Conservation (phyloP, 139 green algal genomes). For the Tetradesmus obliquus region DNA sequence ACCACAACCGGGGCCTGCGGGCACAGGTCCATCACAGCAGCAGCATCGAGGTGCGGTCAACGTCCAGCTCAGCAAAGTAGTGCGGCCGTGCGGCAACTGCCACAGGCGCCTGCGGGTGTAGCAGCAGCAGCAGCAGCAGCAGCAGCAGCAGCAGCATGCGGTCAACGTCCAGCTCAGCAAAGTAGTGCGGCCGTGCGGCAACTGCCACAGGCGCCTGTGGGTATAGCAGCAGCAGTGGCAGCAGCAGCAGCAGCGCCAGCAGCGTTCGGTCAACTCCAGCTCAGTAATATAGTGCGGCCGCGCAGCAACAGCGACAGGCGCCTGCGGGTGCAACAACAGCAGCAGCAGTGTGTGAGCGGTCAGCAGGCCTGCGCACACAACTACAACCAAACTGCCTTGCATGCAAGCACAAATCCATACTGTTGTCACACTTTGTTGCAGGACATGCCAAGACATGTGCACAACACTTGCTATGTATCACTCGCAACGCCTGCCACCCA, state of each 20-base stretch:
- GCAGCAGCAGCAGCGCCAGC: not conserved
- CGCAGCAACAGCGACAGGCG: constrained; percentile 78
- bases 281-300: constrained; percentile 85
- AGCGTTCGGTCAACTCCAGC: constrained; percentile 42
- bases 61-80: constrained; percentile 81
- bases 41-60: not conserved
- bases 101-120: constrained; percentile 75
- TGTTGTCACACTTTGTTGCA: too few species aligned
- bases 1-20: constrained; percentile 71
- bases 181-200: constrained; percentile 81
- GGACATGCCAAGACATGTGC: too few species aligned
- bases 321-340: constrained; percentile 58
- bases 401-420: too few species aligned
- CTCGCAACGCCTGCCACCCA: not conserved
- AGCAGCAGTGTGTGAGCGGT: too few species aligned
- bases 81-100: constrained; percentile 77
- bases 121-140: constrained; percentile 1
- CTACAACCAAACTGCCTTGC: too few species aligned
- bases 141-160: not conserved
- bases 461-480: too few species aligned
- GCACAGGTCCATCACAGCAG: not conserved
- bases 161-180: constrained; percentile 68
- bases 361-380: too few species aligned
- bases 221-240: constrained; percentile 52
- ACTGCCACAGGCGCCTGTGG: constrained; percentile 74